A percentile compares a stretch with the other conserved stretches of the same genome.
These are phyloP conservation scores for Pulveroboletus sp. DNA, from an alignment of 768 basidiomycete species.

Conservation along the genomic window DNA sequence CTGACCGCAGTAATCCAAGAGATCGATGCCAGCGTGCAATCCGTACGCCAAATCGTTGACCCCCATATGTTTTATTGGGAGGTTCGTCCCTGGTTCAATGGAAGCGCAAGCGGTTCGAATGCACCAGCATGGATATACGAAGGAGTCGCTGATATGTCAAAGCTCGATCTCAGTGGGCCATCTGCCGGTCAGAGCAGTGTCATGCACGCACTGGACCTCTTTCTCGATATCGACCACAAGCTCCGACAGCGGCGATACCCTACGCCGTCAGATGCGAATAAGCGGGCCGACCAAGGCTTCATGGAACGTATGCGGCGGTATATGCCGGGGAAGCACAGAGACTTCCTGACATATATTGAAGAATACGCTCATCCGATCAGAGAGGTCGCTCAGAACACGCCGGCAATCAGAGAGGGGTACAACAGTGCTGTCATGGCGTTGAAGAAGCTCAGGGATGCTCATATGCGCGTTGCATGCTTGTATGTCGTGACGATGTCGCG, in stretches of 20 bases:
- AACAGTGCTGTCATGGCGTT: slow-evolving; percentile 73
- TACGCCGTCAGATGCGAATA: slow-evolving; percentile 59
- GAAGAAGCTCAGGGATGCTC: slow-evolving; percentile 78
- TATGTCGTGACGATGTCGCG: slow-evolving; percentile 87
- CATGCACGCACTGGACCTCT: slow-evolving; percentile 82
- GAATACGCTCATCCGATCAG: slow-evolving; percentile 57
- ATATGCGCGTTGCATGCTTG: slow-evolving; percentile 84
- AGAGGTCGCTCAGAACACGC: slow-evolving; percentile 51
- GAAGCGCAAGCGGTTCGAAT: slow-evolving; percentile 56
- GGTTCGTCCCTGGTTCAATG: slow-evolving; percentile 90
- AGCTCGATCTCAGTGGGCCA: slow-evolving; percentile 76
- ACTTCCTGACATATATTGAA: slow-evolving; percentile 70
- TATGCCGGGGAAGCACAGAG: slow-evolving; percentile 90
- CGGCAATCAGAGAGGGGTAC: slow-evolving; percentile 67
- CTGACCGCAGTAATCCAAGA: slow-evolving; percentile 68
- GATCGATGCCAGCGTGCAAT: slow-evolving; percentile 64
- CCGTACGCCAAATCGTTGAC: slow-evolving; percentile 67
- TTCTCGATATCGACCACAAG: slow-evolving; percentile 86
- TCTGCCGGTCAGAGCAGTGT: slow-evolving; percentile 93
- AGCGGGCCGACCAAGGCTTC: slow-evolving; percentile 67
- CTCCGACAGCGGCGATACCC: slow-evolving; percentile 67
- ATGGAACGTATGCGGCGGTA: slow-evolving; percentile 93
- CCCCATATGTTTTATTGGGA: slow-evolving; percentile 87
- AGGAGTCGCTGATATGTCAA: slow-evolving; percentile 55
- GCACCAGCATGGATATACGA: slow-evolving; percentile 70